Evolutionary conservation across 1,139 yeast species (phyloP).

Genomic region (Hansenula sp.): DNA sequence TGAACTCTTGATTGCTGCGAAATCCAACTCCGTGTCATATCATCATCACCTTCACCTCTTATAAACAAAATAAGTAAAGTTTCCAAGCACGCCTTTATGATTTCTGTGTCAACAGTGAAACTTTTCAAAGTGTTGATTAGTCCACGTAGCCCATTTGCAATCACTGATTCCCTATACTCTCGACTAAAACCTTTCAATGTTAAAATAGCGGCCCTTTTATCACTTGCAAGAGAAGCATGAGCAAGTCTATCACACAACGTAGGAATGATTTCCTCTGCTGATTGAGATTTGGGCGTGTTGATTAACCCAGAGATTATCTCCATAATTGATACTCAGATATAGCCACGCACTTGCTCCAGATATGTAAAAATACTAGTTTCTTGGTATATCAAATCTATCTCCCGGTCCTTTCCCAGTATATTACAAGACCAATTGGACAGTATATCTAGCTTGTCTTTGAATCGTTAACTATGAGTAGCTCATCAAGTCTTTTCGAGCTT

Average conservation of each 20-base stretch:
- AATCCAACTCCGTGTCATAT: slow-evolving; percentile 56
- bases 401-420: too few relatives aligned
- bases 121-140: slow-evolving; percentile 61
- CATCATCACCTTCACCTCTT: slow-evolving; percentile 53
- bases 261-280: slow-evolving; percentile 83
- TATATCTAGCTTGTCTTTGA: too few relatives aligned
- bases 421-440: too few relatives aligned
- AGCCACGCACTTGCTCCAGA: too few relatives aligned
- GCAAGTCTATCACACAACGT: slow-evolving; percentile 84
- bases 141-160: slow-evolving; percentile 82
- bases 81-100: slow-evolving; percentile 81
- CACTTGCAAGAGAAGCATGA: slow-evolving; percentile 78
- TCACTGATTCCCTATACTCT: slow-evolving; percentile 85
- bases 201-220: slow-evolving; percentile 86
- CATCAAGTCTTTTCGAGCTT: too few relatives aligned
- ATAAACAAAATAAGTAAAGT: slow-evolving; percentile 79
- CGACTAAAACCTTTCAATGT: slow-evolving; percentile 88
- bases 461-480: too few relatives aligned
- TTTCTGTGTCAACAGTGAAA: slow-evolving; percentile 64
- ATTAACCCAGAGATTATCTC: slow-evolving; percentile 46
- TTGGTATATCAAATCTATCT: too few relatives aligned
- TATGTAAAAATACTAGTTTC: too few relatives aligned
- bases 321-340: too few relatives aligned
- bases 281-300: slow-evolving; percentile 47
- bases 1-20: slow-evolving; percentile 73